phyloP scores from a whole-genome alignment of 2,329 filamentous ascomycete genomes.

The Diaporthe sp. region DNA sequence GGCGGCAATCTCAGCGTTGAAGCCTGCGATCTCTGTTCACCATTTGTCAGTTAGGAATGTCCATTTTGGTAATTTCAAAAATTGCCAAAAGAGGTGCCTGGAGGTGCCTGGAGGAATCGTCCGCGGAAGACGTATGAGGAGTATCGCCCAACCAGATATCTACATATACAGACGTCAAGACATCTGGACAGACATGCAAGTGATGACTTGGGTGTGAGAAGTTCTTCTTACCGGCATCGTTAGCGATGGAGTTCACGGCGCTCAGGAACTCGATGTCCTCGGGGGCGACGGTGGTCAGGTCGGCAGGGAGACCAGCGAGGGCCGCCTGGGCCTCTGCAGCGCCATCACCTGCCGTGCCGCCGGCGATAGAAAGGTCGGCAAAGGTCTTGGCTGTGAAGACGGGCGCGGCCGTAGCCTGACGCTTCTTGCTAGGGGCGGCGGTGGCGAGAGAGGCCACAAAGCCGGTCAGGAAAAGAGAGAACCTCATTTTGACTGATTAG shows the following conservation, averaged over 20 bases:
- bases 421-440: slow-evolving; percentile 46
- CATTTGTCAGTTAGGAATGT: not conserved
- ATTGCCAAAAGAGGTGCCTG: not conserved
- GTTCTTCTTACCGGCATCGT: slow-evolving; percentile 53
- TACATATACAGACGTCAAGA: not conserved
- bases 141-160: not conserved
- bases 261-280: slow-evolving; percentile 57
- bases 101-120: not conserved
- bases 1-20: slow-evolving; percentile 61
- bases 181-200: not conserved
- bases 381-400: slow-evolving; percentile 51
- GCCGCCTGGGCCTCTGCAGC: slow-evolving; percentile 51
- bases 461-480: slow-evolving; percentile 46
- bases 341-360: slow-evolving; percentile 53
- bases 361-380: slow-evolving; percentile 54
- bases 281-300: slow-evolving; percentile 54
- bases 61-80: not conserved
- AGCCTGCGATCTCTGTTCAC: slow-evolving; percentile 52
- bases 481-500: slow-evolving; percentile 46
- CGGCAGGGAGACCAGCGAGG: slow-evolving; percentile 49
- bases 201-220: not conserved
- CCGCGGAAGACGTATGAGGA: not conserved
- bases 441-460: slow-evolving; percentile 43
- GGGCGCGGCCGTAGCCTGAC: slow-evolving; percentile 8
- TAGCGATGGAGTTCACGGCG: slow-evolving; percentile 59